Percentiles rank a stretch among this genome's conserved stretches.
These are phyloP conservation scores for Pyrus hybrid DNA, from an alignment of 331 rosid genomes.

Conservation along the genomic window DNA sequence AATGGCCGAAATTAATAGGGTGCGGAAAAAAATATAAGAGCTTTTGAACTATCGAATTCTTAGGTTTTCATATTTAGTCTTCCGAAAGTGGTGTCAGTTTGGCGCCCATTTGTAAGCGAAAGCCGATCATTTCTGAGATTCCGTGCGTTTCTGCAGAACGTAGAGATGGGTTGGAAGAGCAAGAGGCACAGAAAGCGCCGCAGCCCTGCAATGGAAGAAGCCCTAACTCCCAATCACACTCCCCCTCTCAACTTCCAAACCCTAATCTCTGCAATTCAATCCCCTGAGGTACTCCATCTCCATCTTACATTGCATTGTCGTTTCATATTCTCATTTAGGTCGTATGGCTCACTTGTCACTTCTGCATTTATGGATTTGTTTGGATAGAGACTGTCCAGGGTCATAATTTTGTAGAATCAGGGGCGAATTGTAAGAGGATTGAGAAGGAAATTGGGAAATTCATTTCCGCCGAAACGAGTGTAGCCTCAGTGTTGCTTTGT, in stretches of 20 bases:
- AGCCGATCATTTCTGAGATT: background rate
- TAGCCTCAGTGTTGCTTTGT: background rate
- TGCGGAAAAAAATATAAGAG: too few relatives aligned
- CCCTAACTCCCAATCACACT: background rate
- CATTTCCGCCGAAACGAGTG: background rate
- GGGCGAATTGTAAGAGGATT: background rate
- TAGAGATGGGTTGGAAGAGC: constrained; percentile 9
- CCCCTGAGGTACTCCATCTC: constrained; percentile 12
- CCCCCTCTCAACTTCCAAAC: constrained; percentile 2
- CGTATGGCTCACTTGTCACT: background rate
- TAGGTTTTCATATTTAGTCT: too few relatives aligned
- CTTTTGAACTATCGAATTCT: too few relatives aligned
- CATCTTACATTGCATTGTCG: background rate
- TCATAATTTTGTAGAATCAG: background rate
- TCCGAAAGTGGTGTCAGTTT: background rate
- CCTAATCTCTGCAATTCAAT: constrained; percentile 21
- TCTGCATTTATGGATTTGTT: background rate
- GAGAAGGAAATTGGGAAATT: background rate
- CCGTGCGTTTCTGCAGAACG: background rate
- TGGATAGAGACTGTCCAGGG: background rate
- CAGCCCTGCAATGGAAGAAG: background rate
- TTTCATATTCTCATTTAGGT: background rate
- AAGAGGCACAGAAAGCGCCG: background rate
- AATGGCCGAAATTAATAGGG: too few relatives aligned
- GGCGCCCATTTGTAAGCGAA: background rate